phyloP scores from a whole-genome alignment of 2,329 filamentous ascomycete species.

The Tolypocladium sp. region DNA sequence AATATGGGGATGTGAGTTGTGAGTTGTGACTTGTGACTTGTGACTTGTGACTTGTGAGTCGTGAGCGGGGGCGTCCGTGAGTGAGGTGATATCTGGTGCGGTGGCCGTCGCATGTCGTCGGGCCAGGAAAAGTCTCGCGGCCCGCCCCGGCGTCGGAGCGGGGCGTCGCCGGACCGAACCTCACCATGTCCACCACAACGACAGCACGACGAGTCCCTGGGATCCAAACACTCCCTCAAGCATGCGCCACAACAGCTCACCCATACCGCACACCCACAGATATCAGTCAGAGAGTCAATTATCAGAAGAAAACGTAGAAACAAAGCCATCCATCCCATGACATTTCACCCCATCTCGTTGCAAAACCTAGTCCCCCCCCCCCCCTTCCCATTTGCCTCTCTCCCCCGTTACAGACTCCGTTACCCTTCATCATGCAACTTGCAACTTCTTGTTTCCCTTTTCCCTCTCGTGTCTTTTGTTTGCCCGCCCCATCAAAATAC shows the following conservation, averaged over 20 bases:
- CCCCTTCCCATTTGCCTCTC: too few species aligned
- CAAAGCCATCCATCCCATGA: neutral
- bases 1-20: neutral
- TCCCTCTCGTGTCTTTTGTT: neutral
- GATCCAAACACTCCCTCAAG: too few species aligned
- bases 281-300: neutral
- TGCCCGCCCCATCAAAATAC: conserved; percentile 7
- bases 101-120: neutral
- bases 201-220: too few species aligned
- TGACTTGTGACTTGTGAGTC: too few species aligned
- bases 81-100: neutral
- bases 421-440: too few species aligned
- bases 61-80: neutral
- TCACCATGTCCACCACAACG: too few species aligned
- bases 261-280: neutral
- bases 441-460: too few species aligned
- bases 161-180: neutral
- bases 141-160: neutral
- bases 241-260: neutral
- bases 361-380: neutral
- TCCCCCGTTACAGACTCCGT: too few species aligned
- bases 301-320: neutral
- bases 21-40: too few species aligned
- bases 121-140: neutral
- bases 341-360: neutral